Base-by-base conservation (phyloP, 805 yeast species). In the Candida sanyiensis region DNA sequence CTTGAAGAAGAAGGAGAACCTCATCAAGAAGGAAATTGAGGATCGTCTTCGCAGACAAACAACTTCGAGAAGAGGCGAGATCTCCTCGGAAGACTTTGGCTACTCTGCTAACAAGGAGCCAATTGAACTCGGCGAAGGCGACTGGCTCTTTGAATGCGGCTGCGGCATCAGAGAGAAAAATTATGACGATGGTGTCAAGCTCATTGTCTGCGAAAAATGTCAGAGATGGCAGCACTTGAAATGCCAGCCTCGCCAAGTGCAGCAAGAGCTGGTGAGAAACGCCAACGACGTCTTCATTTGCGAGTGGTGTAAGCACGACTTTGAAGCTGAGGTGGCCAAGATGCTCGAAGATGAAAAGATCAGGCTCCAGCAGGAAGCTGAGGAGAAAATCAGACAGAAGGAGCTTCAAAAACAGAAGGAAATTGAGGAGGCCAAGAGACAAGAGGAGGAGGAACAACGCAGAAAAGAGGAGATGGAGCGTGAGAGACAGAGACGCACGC, bases 191-290 rank as follows among this genome's bases (percentile, higher is more conserved):
- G 67, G 66, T 12, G 48, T 49, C 12, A 59, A 56, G 38, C 40
- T 61, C 50, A 50, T 62, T 7, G 53, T 50, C 23, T 63, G 68
- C 48, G 61, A 56, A 30, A 58, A 59, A 40, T 63, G 68, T 45
- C 46, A 45, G 13, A 56, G 61, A 46, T 63, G 68, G 68, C 65
- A 62, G 42, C 68, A 63, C 46, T 44, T 50, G 33, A 57, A 54
- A 29, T 63, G 67, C 41, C 68, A 63, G 43, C 51, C 51, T 20
- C 51, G 57, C 35, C 24, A 42, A 3, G 48, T 48, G 23, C 56
- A 54, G 45, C 58, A 54, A 38, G 56, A 49, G 20, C 19, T 55
- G 19, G 49, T 52, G 6, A 52, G 45, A 20, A 47, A 51, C 30
- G 38, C 55, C 11, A 47, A 51, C 30, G 59, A 54, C 20, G 51